Percentiles rank a stretch among this genome's conserved stretches.
phyloP scores from a whole-genome alignment of 2,329 filamentous ascomycete species.

The Fusarium sp. region DNA sequence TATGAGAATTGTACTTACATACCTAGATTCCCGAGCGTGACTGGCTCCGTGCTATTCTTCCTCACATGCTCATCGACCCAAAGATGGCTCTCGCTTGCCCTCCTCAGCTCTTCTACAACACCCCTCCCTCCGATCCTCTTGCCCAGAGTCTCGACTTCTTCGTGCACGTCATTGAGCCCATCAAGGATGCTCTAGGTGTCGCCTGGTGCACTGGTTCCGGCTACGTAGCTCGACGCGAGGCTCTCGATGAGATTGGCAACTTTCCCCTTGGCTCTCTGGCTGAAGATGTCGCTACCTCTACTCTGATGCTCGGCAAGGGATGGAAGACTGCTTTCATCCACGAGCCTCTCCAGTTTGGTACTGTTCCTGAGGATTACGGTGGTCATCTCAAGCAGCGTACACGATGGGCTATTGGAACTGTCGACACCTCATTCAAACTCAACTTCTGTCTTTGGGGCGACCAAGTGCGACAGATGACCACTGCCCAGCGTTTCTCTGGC shows the following conservation, averaged over 20 bases:
- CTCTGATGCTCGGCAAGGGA: constrained; percentile 70
- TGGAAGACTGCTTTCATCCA: constrained; percentile 75
- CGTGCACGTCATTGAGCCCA: constrained; percentile 67
- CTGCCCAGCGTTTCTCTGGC: constrained; percentile 71
- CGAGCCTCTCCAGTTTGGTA: constrained; percentile 73
- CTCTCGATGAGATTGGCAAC: constrained; percentile 73
- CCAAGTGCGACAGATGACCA: constrained; percentile 66
- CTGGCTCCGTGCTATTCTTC: constrained; percentile 73
- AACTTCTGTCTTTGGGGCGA: constrained; percentile 72
- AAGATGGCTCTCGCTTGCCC: constrained; percentile 73
- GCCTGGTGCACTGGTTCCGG: constrained; percentile 78
- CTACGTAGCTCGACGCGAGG: constrained; percentile 71
- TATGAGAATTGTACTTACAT: constrained; percentile 20
- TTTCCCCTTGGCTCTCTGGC: constrained; percentile 73
- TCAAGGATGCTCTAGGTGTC: constrained; percentile 67
- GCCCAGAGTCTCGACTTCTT: constrained; percentile 72
- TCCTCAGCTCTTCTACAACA: constrained; percentile 75
- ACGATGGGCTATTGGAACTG: constrained; percentile 69
- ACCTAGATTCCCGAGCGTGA: constrained; percentile 70
- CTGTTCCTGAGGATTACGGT: constrained; percentile 70
- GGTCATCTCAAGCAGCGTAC: constrained; percentile 71
- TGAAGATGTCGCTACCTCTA: constrained; percentile 74
- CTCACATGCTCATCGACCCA: constrained; percentile 70
- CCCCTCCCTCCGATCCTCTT: constrained; percentile 71
- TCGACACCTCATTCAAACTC: constrained; percentile 73